Conservation (phyloP, 768 basidiomycete genomes). For the Harrya chromipes region DNA sequence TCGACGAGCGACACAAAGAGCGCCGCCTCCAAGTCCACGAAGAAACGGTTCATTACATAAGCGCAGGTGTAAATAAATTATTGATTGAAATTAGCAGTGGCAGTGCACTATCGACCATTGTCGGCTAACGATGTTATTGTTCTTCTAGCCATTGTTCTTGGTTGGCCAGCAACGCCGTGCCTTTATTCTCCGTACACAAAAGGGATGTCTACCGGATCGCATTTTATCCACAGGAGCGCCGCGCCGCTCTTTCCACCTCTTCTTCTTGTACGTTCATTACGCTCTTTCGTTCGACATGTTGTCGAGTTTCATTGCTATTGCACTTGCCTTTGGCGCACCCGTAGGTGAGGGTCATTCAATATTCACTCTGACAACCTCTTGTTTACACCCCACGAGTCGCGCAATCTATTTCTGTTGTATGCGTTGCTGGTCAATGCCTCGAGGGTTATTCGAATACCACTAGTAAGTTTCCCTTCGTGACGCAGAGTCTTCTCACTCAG, state of each 20-base stretch:
- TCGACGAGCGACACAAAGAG: too few species aligned
- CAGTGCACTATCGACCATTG: too few species aligned
- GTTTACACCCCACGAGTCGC: slow-evolving; percentile 39
- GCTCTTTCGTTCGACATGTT: slow-evolving; percentile 36
- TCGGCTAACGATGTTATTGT: slow-evolving; percentile 26
- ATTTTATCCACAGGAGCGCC: slow-evolving; percentile 16
- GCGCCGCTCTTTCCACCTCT: slow-evolving; percentile 20
- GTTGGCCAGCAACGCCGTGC: slow-evolving; percentile 18
- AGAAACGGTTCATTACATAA: too few species aligned
- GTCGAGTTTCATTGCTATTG: slow-evolving; percentile 36
- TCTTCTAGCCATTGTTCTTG: slow-evolving; percentile 22
- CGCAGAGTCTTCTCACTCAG: slow-evolving; percentile 11
- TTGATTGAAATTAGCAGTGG: too few species aligned
- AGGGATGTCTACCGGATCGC: slow-evolving; percentile 19
- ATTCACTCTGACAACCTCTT: not conserved
- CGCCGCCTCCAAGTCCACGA: too few species aligned
- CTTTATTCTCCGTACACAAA: slow-evolving; percentile 29
- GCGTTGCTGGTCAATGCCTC: slow-evolving; percentile 87
- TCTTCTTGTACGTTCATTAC: slow-evolving; percentile 19
- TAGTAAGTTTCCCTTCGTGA: slow-evolving; percentile 39
- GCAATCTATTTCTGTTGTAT: slow-evolving; percentile 63
- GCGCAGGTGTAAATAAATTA: too few species aligned
- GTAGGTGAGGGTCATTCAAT: slow-evolving; percentile 31
- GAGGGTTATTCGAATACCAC: slow-evolving; percentile 75
- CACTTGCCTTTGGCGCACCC: slow-evolving; percentile 37